Conservation (phyloP, 225 moss, liverwort and hornwort genomes). For the Bryum argenteum region DNA sequence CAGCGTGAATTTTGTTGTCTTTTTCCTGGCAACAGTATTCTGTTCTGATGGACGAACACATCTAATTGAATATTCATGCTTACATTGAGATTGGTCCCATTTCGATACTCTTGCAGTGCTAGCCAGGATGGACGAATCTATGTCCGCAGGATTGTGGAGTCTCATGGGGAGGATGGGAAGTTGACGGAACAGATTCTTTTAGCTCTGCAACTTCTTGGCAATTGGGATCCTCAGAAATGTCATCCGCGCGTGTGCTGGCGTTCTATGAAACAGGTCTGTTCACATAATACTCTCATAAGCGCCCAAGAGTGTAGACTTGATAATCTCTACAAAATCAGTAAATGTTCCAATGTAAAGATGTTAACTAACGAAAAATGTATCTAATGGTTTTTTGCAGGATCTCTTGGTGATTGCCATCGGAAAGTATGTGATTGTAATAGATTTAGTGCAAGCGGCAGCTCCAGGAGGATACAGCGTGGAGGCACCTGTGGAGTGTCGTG, state of each 20-base stretch:
- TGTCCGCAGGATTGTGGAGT: slow-evolving; percentile 79
- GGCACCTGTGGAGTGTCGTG: slow-evolving; percentile 57
- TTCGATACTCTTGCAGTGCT: slow-evolving; percentile 60
- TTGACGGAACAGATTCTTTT: slow-evolving; percentile 74
- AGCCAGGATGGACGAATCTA: slow-evolving; percentile 83
- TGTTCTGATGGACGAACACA: neutral
- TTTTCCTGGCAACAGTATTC: slow-evolving; percentile 11
- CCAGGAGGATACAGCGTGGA: slow-evolving; percentile 76
- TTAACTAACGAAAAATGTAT: slow-evolving; percentile 18
- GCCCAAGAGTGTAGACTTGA: slow-evolving; percentile 9
- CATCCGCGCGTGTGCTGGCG: slow-evolving; percentile 98
- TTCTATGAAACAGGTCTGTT: slow-evolving; percentile 73
- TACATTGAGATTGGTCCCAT: slow-evolving; percentile 1
- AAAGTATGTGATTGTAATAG: slow-evolving; percentile 69
- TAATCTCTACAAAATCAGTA: slow-evolving; percentile 16
- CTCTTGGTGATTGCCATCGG: slow-evolving; percentile 81
- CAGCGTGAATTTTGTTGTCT: slow-evolving; percentile 3
- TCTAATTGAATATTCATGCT: slow-evolving; percentile 4
- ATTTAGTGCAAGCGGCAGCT: slow-evolving; percentile 53
- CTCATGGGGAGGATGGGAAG: slow-evolving; percentile 71
- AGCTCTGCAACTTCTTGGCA: slow-evolving; percentile 78
- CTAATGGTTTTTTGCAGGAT: slow-evolving; percentile 66
- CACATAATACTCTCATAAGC: slow-evolving; percentile 19
- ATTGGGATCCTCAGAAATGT: slow-evolving; percentile 66
- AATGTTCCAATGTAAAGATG: slow-evolving; percentile 19